Evolutionary conservation across 148 eudicot species (phyloP).

Genomic region (Persicaria tinctoria): DNA sequence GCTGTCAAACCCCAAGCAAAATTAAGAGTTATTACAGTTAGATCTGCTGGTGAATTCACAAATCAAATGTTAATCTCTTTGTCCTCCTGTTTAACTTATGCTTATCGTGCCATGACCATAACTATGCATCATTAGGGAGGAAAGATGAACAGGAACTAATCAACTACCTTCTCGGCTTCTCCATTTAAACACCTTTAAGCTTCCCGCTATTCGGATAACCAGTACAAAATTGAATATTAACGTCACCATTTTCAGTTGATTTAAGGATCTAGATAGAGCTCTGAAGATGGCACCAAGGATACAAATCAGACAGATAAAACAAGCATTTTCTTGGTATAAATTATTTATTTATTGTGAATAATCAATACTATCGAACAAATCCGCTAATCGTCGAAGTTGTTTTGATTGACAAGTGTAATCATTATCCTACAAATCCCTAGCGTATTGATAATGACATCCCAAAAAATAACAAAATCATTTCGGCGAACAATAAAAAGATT

Average conservation of each 20-base stretch:
- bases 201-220: not conserved
- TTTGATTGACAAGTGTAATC: too few species aligned
- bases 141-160: not conserved
- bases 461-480: not conserved
- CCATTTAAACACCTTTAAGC: not conserved
- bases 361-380: not conserved
- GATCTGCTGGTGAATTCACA: not conserved
- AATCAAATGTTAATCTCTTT: not conserved
- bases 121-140: not conserved
- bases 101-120: too few species aligned
- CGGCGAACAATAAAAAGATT: not conserved
- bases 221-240: not conserved
- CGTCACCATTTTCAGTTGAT: not conserved
- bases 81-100: not conserved
- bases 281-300: not conserved
- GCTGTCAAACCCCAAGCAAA: slow-evolving; percentile 30
- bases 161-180: not conserved
- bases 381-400: not conserved
- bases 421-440: not conserved
- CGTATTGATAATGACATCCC: not conserved
- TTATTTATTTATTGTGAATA: not conserved
- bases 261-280: not conserved
- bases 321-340: not conserved
- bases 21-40: not conserved
- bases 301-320: not conserved